A percentile compares a stretch with the other conserved stretches of the same genome.
Conservation (phyloP, 768 basidiomycete species). For the Mycena galopus region DNA sequence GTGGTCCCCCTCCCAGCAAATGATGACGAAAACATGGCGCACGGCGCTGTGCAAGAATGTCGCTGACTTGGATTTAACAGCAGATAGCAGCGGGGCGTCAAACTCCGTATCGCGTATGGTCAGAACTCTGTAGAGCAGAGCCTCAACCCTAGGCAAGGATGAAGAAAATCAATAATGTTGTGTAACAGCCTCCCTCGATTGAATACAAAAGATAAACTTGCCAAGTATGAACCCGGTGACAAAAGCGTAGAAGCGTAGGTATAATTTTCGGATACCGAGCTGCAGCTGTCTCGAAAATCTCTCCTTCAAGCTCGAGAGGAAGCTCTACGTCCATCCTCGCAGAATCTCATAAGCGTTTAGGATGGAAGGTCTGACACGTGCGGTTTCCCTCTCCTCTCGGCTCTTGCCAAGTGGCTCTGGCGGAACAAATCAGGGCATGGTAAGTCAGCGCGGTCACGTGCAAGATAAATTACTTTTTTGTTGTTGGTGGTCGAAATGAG, state of each 20-base stretch:
- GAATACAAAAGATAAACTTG: background rate
- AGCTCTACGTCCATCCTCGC: background rate
- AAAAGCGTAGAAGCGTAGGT: background rate
- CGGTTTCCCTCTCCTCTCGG: no score
- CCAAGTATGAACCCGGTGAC: slow-evolving; percentile 2
- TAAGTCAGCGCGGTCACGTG: no score
- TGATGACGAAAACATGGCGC: background rate
- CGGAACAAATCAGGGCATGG: no score
- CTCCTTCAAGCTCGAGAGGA: background rate
- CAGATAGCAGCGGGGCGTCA: background rate
- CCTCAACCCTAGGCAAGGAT: background rate
- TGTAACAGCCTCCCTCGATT: no score
- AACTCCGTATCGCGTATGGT: background rate
- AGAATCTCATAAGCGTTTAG: background rate
- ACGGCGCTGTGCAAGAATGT: background rate
- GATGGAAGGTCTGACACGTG: no score
- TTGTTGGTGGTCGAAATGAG: no score
- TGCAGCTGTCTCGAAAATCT: background rate
- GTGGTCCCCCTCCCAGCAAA: background rate
- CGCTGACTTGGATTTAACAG: background rate
- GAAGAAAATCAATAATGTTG: background rate
- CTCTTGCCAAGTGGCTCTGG: no score
- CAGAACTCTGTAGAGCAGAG: background rate
- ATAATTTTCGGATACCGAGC: background rate
- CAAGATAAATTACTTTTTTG: no score